Conservation (phyloP, 306 rosid genomes). For the Rubus idaeus region DNA sequence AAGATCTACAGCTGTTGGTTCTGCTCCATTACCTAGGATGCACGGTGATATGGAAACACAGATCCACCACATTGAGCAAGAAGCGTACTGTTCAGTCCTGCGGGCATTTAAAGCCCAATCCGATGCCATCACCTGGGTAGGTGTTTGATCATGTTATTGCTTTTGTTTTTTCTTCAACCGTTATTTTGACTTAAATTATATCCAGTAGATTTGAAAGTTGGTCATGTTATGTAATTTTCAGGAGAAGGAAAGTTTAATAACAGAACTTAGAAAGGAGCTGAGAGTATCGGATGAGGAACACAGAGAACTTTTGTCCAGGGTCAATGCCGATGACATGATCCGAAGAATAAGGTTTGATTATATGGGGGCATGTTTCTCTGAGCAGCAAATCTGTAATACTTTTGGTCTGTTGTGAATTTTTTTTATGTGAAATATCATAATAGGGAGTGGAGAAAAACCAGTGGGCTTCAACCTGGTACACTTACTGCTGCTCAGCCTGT, state of each 20-base stretch:
- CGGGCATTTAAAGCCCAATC: slow-evolving; percentile 62
- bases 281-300: slow-evolving; percentile 59
- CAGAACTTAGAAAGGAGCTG: slow-evolving; percentile 55
- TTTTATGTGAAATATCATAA: slow-evolving; percentile 21
- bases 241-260: slow-evolving; percentile 56
- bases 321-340: slow-evolving; percentile 51
- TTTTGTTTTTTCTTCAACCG: background rate
- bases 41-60: slow-evolving; percentile 53
- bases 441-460: slow-evolving; percentile 95
- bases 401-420: slow-evolving; percentile 12
- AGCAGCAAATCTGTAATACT: background rate
- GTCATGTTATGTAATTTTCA: slow-evolving; percentile 17
- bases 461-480: slow-evolving; percentile 63
- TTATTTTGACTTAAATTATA: background rate
- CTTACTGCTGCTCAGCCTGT: slow-evolving; percentile 65
- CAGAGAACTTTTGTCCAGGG: slow-evolving; percentile 51
- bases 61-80: slow-evolving; percentile 53
- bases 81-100: slow-evolving; percentile 50
- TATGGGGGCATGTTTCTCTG: slow-evolving; percentile 17
- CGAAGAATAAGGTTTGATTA: slow-evolving; percentile 44
- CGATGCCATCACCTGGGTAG: slow-evolving; percentile 62
- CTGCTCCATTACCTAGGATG: slow-evolving; percentile 40
- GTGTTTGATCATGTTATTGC: slow-evolving; percentile 21
- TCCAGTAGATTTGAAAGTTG: background rate
- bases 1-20: slow-evolving; percentile 36